These are phyloP conservation scores for Aspergillus novofumigatus DNA, from an alignment of 2,329 filamentous ascomycete genomes.

Conservation along the genomic window DNA sequence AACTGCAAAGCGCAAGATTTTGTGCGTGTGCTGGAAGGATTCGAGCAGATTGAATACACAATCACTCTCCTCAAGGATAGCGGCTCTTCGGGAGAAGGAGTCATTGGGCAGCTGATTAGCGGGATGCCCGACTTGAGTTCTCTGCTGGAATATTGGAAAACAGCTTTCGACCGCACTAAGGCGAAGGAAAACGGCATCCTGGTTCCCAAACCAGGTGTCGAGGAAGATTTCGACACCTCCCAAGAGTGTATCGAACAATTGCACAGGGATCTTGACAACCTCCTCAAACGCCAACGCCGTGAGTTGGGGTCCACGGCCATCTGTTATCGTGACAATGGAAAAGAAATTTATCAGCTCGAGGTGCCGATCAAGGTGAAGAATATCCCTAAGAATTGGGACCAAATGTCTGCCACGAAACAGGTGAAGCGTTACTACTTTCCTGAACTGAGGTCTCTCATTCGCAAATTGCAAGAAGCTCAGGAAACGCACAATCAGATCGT, in stretches of 20 bases:
- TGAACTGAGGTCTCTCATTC: slow-evolving; percentile 75
- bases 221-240: slow-evolving; percentile 86
- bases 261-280: slow-evolving; percentile 64
- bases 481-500: slow-evolving; percentile 90
- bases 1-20: slow-evolving; percentile 91
- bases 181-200: slow-evolving; percentile 77
- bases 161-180: slow-evolving; percentile 79
- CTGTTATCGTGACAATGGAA: slow-evolving; percentile 80
- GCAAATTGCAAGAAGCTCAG: slow-evolving; percentile 86
- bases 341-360: slow-evolving; percentile 96
- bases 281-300: slow-evolving; percentile 68
- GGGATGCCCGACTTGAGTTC: slow-evolving; percentile 80
- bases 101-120: slow-evolving; percentile 77
- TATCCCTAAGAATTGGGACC: slow-evolving; percentile 81
- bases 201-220: slow-evolving; percentile 80
- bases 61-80: slow-evolving; percentile 73
- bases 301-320: slow-evolving; percentile 70
- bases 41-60: slow-evolving; percentile 96
- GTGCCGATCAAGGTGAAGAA: slow-evolving; percentile 77
- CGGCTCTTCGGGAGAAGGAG: slow-evolving; percentile 65
- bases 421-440: slow-evolving; percentile 93
- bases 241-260: slow-evolving; percentile 72
- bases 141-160: slow-evolving; percentile 78
- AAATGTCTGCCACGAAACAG: slow-evolving; percentile 89
- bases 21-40: slow-evolving; percentile 86